Evolutionary conservation across 305 asterid genomes (phyloP).

Genomic region (Lippia alba): DNA sequence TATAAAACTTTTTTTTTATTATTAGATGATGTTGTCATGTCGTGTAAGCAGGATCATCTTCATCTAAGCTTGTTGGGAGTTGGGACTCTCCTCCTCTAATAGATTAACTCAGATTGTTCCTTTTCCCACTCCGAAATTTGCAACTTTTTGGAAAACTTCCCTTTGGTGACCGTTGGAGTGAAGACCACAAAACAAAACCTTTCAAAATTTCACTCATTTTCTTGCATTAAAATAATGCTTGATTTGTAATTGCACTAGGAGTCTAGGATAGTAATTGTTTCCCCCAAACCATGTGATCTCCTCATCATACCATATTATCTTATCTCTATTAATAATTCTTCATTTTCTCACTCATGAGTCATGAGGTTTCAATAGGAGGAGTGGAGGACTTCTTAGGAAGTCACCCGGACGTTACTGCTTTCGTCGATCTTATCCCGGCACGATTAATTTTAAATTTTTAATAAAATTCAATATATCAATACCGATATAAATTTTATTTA

Average conservation of each 20-base stretch:
- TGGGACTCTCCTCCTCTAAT: not conserved
- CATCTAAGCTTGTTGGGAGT: conserved; percentile 9
- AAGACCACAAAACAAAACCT: not conserved
- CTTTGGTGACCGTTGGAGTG: conserved; percentile 16
- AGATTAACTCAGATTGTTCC: not conserved
- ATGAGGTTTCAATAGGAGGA: no score
- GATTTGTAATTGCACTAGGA: conserved; percentile 9
- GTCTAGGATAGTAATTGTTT: conserved; percentile 15
- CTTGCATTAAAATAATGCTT: not conserved
- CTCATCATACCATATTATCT: conserved; percentile 8
- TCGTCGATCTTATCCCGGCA: no score
- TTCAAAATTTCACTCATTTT: not conserved
- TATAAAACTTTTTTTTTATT: no score
- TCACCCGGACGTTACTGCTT: no score
- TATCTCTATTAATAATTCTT: not conserved
- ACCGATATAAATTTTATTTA: no score
- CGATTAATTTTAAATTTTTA: no score
- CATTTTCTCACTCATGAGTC: not conserved
- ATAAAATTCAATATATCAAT: no score
- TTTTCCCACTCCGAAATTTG: not conserved
- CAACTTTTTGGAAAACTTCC: not conserved
- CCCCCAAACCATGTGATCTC: conserved; percentile 24
- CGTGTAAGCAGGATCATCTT: not conserved
- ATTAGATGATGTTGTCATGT: not conserved
- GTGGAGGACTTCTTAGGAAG: no score